Base-by-base conservation (phyloP, 495 filamentous ascomycete genomes). In the Poronia punctata region DNA sequence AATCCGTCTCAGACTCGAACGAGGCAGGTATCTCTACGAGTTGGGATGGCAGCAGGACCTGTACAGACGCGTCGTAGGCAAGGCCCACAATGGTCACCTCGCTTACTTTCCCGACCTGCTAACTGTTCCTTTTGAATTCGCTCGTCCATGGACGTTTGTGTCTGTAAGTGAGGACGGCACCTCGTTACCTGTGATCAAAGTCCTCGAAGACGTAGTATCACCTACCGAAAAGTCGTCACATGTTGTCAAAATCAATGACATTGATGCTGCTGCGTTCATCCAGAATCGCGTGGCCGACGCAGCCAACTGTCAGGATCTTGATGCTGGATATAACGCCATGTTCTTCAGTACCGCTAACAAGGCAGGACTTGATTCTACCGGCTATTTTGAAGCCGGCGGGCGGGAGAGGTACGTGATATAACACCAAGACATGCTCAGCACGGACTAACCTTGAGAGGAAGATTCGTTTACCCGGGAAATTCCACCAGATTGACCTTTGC, bases 321-420 rank as follows among this genome's bases (percentile, higher is more conserved):
- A 69, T 45, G 57, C 64, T 9, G 57, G 53, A 7, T 69, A 65
- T 43, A 69, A 69, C 30, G 40, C 52, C 3, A 56, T 67, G 50
- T 69, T 69, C 27, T 41, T 43, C 43, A 43, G 38, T n/a, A n/a
- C 22, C 21, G 34, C 38, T 7, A 36, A 25, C n/a, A 34, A 19
- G 10, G 20, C 28, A 12, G 14, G 14, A 5, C 22, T 30, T 9
- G 12, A 33, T 11, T 18, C 38, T 3, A 26, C n/a, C 8, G 40
- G 35, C 21, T 38, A 36, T 7, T 49, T 49, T 30, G 11, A 33
- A 10, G 24, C 34, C 27, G 29, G 39, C 2, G 37, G 40, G 20
- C 44, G 44, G 47, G 52, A 44, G 45, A 50, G 38, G 54, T 41
- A 41, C 8, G 29, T 14, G n/a, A n/a, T 8, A 24, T 23, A 7